A percentile compares a stretch with the other conserved stretches of the same genome.
These are phyloP conservation scores for Rhodomyrtus tomentosa DNA, from an alignment of 345 rosid species.

Conservation along the genomic window DNA sequence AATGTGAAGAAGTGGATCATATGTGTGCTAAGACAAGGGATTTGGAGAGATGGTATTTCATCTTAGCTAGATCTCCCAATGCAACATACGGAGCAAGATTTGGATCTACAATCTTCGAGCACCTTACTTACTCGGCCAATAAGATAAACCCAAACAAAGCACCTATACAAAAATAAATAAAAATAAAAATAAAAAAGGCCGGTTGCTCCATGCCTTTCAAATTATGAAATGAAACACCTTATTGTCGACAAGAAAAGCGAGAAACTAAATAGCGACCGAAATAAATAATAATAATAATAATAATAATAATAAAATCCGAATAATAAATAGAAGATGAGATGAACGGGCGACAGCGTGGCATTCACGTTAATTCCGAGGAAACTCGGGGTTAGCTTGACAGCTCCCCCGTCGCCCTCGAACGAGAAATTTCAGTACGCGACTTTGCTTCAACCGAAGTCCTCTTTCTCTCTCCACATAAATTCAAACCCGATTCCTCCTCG, in stretches of 20 bases:
- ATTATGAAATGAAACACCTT: neutral
- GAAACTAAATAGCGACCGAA: no score
- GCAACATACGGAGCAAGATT: neutral
- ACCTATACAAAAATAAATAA: neutral
- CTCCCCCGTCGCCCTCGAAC: neutral
- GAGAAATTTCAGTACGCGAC: neutral
- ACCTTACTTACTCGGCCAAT: neutral
- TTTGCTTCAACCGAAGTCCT: neutral
- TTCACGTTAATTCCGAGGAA: slow-evolving; percentile 11
- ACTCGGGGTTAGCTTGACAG: neutral
- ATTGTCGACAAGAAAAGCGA: neutral
- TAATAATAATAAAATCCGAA: neutral
- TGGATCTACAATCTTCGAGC: neutral
- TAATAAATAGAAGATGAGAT: neutral
- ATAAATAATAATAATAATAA: neutral
- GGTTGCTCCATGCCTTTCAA: neutral
- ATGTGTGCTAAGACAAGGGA: neutral
- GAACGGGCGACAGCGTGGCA: slow-evolving; percentile 15
- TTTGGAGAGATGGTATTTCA: neutral
- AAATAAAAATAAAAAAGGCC: no score
- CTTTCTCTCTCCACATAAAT: neutral
- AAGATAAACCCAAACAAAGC: neutral
- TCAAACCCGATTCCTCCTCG: neutral
- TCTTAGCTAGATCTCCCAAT: neutral
- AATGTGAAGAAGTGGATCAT: neutral